Evolutionary conservation across 306 rosid species (phyloP).

Genomic region (Ormosia emarginata): DNA sequence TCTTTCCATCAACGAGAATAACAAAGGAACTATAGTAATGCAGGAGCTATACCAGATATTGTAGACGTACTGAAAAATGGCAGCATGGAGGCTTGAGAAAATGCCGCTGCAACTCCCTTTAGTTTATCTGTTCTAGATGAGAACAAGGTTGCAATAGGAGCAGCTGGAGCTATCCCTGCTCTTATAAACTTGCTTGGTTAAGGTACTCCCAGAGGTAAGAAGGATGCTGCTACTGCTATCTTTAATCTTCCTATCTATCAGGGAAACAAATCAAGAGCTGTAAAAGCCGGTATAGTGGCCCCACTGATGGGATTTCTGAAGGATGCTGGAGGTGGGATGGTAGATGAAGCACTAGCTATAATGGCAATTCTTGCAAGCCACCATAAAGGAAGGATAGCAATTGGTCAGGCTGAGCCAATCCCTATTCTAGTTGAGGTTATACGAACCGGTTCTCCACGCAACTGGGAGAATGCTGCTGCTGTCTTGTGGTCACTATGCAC

Average conservation of each 20-base stretch:
- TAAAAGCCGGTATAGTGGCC: conserved; percentile 80
- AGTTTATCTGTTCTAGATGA: conserved; percentile 89
- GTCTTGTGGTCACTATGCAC: conserved; percentile 87
- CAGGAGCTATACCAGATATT: conserved; percentile 91
- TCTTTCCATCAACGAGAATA: conserved; percentile 83
- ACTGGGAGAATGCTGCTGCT: conserved; percentile 87
- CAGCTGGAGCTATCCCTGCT: conserved; percentile 98
- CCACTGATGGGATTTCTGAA: conserved; percentile 73
- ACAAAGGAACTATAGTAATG: conserved; percentile 87
- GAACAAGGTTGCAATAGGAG: conserved; percentile 89
- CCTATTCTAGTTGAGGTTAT: conserved; percentile 72
- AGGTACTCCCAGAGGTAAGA: conserved; percentile 97
- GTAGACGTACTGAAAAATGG: conserved; percentile 89
- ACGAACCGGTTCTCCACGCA: conserved; percentile 91
- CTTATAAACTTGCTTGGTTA: conserved; percentile 78
- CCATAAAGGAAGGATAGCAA: conserved; percentile 74
- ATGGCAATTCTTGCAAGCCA: conserved; percentile 89
- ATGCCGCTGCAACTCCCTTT: conserved; percentile 97
- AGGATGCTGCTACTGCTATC: conserved; percentile 97
- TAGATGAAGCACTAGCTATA: conserved; percentile 93
- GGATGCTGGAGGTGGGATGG: conserved; percentile 97
- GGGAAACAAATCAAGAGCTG: conserved; percentile 96
- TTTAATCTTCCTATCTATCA: conserved; percentile 90
- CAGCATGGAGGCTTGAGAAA: conserved; percentile 97
- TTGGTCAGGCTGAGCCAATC: conserved; percentile 69